Conservation (phyloP, 129 eudicot genomes). For the Escallonia herrerae region DNA sequence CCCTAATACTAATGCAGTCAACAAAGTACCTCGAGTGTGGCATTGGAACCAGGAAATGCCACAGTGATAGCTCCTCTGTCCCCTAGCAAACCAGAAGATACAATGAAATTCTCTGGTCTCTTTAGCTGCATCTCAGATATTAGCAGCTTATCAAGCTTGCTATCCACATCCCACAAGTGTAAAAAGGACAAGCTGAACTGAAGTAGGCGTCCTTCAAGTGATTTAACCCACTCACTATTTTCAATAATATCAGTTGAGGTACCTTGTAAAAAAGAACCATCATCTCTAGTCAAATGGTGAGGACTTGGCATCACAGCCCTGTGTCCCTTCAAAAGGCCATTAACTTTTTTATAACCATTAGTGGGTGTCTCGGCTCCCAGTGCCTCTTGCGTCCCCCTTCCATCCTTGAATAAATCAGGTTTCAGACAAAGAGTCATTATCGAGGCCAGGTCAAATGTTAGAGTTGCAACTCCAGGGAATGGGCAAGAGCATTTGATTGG, state of each 20-base stretch:
- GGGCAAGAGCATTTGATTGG: constrained; percentile 75
- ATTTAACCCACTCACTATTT: constrained; percentile 35
- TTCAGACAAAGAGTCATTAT: constrained; percentile 56
- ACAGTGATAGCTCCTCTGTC: constrained; percentile 89
- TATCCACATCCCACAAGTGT: constrained; percentile 86
- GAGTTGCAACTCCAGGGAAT: constrained; percentile 71
- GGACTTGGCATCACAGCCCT: constrained; percentile 26
- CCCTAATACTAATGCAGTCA: neutral
- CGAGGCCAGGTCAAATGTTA: constrained; percentile 62
- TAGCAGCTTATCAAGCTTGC: constrained; percentile 70
- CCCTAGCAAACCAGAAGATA: constrained; percentile 86
- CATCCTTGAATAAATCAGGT: constrained; percentile 25
- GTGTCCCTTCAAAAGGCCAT: constrained; percentile 23
- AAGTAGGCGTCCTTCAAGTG: constrained; percentile 54
- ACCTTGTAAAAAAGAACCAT: constrained; percentile 29
- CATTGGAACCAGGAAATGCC: constrained; percentile 63
- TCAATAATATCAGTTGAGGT: constrained; percentile 23
- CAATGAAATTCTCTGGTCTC: constrained; percentile 51
- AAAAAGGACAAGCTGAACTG: constrained; percentile 81
- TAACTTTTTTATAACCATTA: constrained; percentile 15
- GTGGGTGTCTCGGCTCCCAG: constrained; percentile 23
- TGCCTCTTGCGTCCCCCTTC: constrained; percentile 19
- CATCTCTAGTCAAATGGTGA: constrained; percentile 18
- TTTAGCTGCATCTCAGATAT: constrained; percentile 74
- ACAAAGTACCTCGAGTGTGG: constrained; percentile 64